Conservation (phyloP, 2,329 filamentous ascomycete species). For the Rhinocladiella similis region DNA sequence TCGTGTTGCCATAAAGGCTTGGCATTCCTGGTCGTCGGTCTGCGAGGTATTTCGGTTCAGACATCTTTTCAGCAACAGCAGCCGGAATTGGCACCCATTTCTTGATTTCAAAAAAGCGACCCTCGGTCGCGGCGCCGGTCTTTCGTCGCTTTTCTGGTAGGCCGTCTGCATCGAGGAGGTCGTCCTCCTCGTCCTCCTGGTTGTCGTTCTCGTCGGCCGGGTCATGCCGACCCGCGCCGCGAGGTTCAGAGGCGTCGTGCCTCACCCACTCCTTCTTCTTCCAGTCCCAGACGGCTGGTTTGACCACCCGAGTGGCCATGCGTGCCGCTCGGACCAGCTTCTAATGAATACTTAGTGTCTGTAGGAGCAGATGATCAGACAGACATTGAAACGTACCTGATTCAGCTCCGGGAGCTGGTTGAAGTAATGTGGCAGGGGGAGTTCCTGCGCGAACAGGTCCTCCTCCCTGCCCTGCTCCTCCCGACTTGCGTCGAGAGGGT, state of each 20-base stretch:
- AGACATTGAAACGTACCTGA: conserved; percentile 40
- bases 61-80: conserved; percentile 51
- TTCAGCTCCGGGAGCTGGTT: conserved; percentile 64
- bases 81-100: conserved; percentile 61
- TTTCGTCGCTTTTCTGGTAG: conserved; percentile 19
- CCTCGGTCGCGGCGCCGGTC: conserved; percentile 29
- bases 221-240: conserved; percentile 22
- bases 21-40: conserved; percentile 61
- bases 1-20: conserved; percentile 45
- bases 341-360: not conserved
- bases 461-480: conserved; percentile 33
- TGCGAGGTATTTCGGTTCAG: conserved; percentile 63
- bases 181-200: conserved; percentile 41
- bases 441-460: conserved; percentile 73
- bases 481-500: conserved; percentile 32
- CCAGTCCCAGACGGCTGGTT: conserved; percentile 23
- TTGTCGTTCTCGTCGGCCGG: conserved; percentile 38
- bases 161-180: conserved; percentile 40
- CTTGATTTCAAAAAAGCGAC: conserved; percentile 55
- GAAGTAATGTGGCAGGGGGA: conserved; percentile 85
- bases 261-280: conserved; percentile 28
- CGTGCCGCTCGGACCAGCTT: conserved; percentile 26
- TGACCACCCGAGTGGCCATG: conserved; percentile 21
- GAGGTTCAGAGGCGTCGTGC: conserved; percentile 29
- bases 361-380: not conserved